These are phyloP conservation scores for Spirogloea muscicola DNA, from an alignment of 139 green algal genomes.

Conservation along the genomic window DNA sequence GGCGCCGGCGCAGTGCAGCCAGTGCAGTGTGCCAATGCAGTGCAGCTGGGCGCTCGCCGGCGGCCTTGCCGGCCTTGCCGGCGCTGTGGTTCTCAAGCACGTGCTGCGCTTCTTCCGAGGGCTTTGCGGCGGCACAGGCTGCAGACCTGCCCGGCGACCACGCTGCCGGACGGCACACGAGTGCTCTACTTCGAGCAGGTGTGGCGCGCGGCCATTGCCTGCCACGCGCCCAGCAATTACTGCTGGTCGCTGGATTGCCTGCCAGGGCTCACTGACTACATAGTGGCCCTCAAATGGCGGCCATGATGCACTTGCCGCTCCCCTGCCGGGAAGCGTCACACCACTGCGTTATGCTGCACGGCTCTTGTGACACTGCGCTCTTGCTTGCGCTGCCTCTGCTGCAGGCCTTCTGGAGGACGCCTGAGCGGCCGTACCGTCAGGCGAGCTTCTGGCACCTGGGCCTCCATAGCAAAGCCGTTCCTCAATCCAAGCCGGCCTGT, in stretches of 20 bases:
- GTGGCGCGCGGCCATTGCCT: no score
- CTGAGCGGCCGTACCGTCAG: conserved; percentile 28
- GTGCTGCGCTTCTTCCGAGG: not conserved
- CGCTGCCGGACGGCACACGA: conserved; percentile 12
- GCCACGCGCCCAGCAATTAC: no score
- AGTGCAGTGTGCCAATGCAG: not conserved
- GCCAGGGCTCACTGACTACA: no score
- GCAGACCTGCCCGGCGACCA: conserved; percentile 17
- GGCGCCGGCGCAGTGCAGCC: not conserved
- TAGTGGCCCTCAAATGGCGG: no score
- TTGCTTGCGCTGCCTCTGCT: not conserved
- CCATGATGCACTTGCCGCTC: no score
- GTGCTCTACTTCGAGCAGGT: conserved; percentile 39
- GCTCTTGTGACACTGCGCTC: not conserved
- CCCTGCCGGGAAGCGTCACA: no score
- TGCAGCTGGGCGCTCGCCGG: not conserved
- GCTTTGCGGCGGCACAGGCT: not conserved
- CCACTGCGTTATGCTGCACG: not conserved
- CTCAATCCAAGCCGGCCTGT: no score
- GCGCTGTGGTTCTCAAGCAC: no score
- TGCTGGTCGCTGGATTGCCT: no score
- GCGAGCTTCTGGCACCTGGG: no score
- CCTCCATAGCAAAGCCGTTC: no score
- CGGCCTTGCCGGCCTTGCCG: no score
- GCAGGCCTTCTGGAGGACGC: conserved; percentile 28